Conservation (phyloP, 495 filamentous ascomycete species). For the Trichocladium antarcticum region DNA sequence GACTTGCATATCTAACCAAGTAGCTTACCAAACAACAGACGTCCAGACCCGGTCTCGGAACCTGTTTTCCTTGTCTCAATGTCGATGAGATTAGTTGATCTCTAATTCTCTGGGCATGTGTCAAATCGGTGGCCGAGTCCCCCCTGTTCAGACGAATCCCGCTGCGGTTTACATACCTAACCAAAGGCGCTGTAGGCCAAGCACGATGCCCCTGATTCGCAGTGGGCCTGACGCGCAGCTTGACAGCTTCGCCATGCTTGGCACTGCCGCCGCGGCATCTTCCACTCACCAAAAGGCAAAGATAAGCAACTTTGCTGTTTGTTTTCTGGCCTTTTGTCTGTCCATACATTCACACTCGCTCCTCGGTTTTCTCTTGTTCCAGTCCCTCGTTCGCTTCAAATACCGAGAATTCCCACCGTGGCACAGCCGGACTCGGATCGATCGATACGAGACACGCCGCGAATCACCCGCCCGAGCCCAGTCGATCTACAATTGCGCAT, state of each 20-base stretch:
- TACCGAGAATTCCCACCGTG: background rate
- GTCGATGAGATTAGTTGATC: background rate
- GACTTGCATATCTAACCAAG: too few relatives aligned
- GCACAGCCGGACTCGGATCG: background rate
- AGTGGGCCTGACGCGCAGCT: background rate
- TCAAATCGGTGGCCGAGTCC: background rate
- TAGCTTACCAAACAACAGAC: too few relatives aligned
- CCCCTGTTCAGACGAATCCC: background rate
- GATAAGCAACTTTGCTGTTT: background rate
- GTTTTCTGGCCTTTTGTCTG: background rate
- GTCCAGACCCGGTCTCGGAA: too few relatives aligned
- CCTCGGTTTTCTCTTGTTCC: background rate
- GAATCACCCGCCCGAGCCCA: background rate
- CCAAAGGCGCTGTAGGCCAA: background rate
- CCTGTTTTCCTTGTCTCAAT: too few relatives aligned
- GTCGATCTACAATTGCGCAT: background rate
- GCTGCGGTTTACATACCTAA: background rate
- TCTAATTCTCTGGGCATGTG: background rate
- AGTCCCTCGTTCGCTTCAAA: background rate
- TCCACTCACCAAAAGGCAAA: too few relatives aligned
- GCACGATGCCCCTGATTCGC: background rate
- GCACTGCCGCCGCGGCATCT: background rate
- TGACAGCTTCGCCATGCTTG: background rate
- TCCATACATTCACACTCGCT: background rate
- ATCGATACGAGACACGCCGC: background rate